phyloP scores from a whole-genome alignment of 1,139 yeast species.

The Yamadazyma mexicana region DNA sequence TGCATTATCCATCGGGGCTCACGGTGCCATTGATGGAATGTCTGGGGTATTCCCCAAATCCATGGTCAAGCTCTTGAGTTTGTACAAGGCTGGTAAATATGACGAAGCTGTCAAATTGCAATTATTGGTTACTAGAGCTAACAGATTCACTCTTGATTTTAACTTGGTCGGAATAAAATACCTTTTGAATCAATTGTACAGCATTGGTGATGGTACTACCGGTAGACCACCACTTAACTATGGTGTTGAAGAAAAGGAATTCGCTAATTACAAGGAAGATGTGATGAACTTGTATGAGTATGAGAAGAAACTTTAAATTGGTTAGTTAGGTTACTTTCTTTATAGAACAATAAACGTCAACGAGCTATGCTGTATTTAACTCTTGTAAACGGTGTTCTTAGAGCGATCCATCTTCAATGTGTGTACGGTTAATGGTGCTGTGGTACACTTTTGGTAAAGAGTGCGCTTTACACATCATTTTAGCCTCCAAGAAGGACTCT shows the following conservation, averaged over 20 bases:
- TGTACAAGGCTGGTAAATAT: conserved; percentile 26
- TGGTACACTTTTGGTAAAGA: too few relatives aligned
- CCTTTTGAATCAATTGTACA: conserved; percentile 19
- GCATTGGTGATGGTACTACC: conserved; percentile 17
- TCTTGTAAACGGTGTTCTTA: too few relatives aligned
- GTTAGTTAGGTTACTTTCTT: too few relatives aligned
- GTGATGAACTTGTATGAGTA: conserved; percentile 12
- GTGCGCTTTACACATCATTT: too few relatives aligned
- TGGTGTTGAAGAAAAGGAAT: conserved; percentile 10
- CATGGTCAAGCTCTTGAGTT: conserved; percentile 33
- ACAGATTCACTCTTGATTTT: conserved; percentile 37
- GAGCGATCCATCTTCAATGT: too few relatives aligned
- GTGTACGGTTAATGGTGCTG: too few relatives aligned
- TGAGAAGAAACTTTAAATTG: conserved; percentile 8
- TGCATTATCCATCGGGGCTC: conserved; percentile 40
- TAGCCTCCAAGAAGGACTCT: too few relatives aligned
- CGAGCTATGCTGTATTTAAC: too few relatives aligned
- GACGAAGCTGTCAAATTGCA: conserved; percentile 44
- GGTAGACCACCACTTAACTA: conserved; percentile 21
- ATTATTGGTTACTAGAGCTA: conserved; percentile 36
- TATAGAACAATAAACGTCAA: too few relatives aligned
- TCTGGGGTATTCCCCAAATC: conserved; percentile 43
- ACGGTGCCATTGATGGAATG: conserved; percentile 50
- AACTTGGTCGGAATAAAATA: conserved; percentile 50
- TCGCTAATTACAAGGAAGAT: conserved; percentile 15